phyloP scores from a whole-genome alignment of 2,329 filamentous ascomycete genomes.

The Chrysoporthe cubensis region DNA sequence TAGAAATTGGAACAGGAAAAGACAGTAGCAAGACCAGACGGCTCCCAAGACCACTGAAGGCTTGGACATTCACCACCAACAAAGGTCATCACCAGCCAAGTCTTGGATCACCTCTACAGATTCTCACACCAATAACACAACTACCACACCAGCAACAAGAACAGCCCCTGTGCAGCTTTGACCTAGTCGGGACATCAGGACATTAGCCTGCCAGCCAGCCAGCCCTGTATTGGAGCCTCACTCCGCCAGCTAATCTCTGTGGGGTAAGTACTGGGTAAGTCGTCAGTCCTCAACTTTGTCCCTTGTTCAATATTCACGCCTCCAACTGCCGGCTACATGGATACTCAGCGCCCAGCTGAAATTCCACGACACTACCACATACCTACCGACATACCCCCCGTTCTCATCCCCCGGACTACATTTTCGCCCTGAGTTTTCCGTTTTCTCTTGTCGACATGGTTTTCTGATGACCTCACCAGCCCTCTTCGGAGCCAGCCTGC shows the following conservation, averaged over 20 bases:
- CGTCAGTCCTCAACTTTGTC: neutral
- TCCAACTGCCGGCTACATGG: slow-evolving; percentile 10
- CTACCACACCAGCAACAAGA: neutral
- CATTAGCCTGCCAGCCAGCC: slow-evolving; percentile 1
- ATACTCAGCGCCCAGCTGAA: neutral
- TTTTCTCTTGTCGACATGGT: neutral
- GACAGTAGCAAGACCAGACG: neutral
- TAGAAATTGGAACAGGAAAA: neutral
- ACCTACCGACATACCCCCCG: neutral
- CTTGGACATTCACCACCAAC: neutral
- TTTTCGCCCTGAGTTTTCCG: neutral
- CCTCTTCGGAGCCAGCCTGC: neutral
- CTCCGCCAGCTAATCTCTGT: slow-evolving; percentile 8
- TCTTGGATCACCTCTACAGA: too few species aligned
- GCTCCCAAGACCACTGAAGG: neutral
- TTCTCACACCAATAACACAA: neutral
- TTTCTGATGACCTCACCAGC: slow-evolving; percentile 10
- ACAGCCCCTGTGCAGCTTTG: neutral
- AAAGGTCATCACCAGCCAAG: neutral
- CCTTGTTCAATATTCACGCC: neutral
- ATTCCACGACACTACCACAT: neutral
- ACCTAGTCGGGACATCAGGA: neutral
- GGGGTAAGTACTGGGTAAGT: slow-evolving; percentile 8
- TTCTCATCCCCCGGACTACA: neutral
- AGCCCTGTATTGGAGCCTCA: slow-evolving; percentile 4